phyloP scores from a whole-genome alignment of 768 basidiomycete species.

The Favolaschia claudopus region DNA sequence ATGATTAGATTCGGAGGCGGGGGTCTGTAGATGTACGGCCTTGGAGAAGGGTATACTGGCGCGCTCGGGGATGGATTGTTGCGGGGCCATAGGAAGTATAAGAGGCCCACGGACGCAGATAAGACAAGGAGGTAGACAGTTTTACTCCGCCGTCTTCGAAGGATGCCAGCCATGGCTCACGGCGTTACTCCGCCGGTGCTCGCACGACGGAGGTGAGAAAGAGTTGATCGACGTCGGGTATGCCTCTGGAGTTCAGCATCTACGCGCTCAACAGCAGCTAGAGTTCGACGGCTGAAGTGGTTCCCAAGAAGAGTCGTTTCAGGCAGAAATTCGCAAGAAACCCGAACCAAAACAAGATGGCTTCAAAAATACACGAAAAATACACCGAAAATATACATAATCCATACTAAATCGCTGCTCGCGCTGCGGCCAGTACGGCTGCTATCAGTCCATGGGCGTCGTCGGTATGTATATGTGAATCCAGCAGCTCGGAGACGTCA shows the following conservation, averaged over 20 bases:
- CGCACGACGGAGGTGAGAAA: no score
- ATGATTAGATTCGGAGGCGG: not conserved
- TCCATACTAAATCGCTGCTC: constrained; percentile 21
- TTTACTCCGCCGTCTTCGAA: constrained; percentile 1
- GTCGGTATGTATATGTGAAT: constrained; percentile 67
- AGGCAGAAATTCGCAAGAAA: no score
- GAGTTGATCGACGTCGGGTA: no score
- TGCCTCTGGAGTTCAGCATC: no score
- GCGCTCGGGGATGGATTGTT: not conserved
- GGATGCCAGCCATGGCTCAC: constrained; percentile 9
- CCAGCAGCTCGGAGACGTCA: constrained; percentile 66
- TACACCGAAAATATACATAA: not conserved
- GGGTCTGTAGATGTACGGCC: not conserved
- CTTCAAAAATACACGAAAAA: not conserved
- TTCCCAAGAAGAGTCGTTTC: no score
- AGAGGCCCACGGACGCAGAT: not conserved
- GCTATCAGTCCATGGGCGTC: constrained; percentile 72
- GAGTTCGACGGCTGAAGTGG: no score
- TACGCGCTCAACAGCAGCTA: no score
- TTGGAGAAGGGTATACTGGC: not conserved
- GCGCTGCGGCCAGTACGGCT: constrained; percentile 61
- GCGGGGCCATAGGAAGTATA: not conserved
- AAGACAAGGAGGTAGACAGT: not conserved
- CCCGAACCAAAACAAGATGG: no score
- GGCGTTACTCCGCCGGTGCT: no score